Percentiles rank a stretch among this genome's conserved stretches.
These are phyloP conservation scores for Dactylellina leptospora DNA, from an alignment of 2,329 filamentous ascomycete species.

Conservation along the genomic window DNA sequence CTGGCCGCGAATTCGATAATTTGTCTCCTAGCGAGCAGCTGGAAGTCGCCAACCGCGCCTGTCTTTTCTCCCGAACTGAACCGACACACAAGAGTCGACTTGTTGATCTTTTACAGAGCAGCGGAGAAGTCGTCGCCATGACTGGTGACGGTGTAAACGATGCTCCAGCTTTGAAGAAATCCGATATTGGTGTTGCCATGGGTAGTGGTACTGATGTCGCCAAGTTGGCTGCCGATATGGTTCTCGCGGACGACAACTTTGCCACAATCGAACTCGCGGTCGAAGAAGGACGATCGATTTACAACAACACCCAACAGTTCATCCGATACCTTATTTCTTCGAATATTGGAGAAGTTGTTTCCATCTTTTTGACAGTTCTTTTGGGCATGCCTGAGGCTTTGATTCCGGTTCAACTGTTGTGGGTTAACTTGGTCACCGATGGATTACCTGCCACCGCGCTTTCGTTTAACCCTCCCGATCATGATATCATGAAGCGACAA, in stretches of 20 bases:
- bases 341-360: slow-evolving; percentile 98
- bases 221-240: slow-evolving; percentile 97
- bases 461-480: slow-evolving; percentile 97
- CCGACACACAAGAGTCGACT: slow-evolving; percentile 97
- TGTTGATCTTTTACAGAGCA: slow-evolving; percentile 91
- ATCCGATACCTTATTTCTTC: slow-evolving; percentile 99
- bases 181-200: slow-evolving; percentile 99
- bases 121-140: slow-evolving; percentile 97
- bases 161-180: slow-evolving; percentile 95
- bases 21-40: slow-evolving; percentile 81
- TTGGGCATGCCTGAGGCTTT: slow-evolving; percentile 97
- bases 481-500: slow-evolving; percentile 94
- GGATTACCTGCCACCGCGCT: slow-evolving; percentile 94
- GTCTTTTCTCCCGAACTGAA: slow-evolving; percentile 94
- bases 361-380: slow-evolving; percentile 96
- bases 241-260: slow-evolving; percentile 98
- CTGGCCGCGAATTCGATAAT: slow-evolving; percentile 91
- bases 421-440: slow-evolving; percentile 98
- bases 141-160: slow-evolving; percentile 99
- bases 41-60: slow-evolving; percentile 82
- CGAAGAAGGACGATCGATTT: slow-evolving; percentile 96
- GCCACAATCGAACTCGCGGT: slow-evolving; percentile 96
- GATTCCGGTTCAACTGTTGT: slow-evolving; percentile 94
- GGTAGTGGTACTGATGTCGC: slow-evolving; percentile 96
- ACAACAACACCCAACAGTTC: slow-evolving; percentile 99